phyloP scores from a whole-genome alignment of 2,329 filamentous ascomycete genomes.

The Aspergillus clavatus region DNA sequence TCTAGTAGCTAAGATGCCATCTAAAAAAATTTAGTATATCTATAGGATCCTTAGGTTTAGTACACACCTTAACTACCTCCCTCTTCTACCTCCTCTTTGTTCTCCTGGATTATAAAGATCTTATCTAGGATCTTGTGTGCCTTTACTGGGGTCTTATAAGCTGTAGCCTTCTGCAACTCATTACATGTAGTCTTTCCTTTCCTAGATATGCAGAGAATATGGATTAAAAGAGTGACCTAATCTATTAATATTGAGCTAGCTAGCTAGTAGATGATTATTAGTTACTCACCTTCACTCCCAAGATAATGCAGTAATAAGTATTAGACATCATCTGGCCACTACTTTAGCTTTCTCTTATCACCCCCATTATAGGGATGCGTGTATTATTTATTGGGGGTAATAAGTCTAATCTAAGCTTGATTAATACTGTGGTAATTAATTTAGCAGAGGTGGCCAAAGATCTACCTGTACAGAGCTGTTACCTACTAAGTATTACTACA shows the following conservation, averaged over 20 bases:
- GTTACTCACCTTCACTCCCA: background rate
- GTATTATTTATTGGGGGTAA: background rate
- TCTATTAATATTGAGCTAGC: background rate
- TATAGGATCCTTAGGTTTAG: background rate
- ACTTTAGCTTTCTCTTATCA: background rate
- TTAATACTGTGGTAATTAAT: background rate
- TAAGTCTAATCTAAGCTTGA: background rate
- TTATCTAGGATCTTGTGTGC: background rate
- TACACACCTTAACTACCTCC: background rate
- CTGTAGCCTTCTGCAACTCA: background rate
- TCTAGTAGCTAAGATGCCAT: background rate
- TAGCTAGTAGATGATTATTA: background rate
- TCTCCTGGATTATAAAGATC: background rate
- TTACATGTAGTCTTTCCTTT: background rate
- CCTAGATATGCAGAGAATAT: background rate
- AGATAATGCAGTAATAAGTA: background rate
- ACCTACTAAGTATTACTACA: background rate
- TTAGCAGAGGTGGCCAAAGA: background rate
- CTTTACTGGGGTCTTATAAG: background rate
- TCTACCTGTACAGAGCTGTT: background rate
- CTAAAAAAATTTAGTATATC: background rate
- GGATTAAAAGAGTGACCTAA: background rate
- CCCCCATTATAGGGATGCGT: background rate
- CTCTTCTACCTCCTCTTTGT: background rate
- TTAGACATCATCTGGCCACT: background rate